Evolutionary conservation across 805 yeast species (phyloP), one percentile per base, ranked within the genome.

Genomic region (Candida xiaguanensis): DNA sequence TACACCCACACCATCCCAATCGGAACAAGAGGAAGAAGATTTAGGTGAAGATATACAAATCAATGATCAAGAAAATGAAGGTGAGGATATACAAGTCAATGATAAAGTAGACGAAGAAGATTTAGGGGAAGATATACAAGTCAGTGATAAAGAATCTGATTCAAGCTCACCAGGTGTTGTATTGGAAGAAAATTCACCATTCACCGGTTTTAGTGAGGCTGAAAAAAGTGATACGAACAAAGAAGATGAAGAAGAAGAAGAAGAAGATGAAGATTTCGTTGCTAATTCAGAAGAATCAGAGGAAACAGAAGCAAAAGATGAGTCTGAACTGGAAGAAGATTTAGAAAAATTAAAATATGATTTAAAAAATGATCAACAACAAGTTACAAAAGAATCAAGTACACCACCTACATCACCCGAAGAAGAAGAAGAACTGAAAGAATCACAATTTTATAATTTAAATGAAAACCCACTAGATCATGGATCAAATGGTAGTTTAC

Each of bases 401-500:
- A 41, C 45, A 14, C 45, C 45, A 14, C 45, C 45, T 8, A 41
- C 45, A 12, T 41, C 45, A 25, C 45, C 50, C 14, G 43, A 39
- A 31, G 42, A 45, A 31, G 33, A 42, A 19, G 25, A 31, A 9
- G 24, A 12, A 27, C 11, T 17, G 8, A 9, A 20, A 9, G 24
- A 20, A 27, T 9, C 16, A 6, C 19, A 24, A 33, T 40, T 16
- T 32, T 24, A 34, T 17, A 41, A 41, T 9, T 58, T 82, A 23
- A 78, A 78, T 55, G 93, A 85, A 56, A 49, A 60, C 27, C 44
- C 60, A 4, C 59, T 67, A 32, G 95, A 86, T 54, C 67, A 65
- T 34, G 95, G 95, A 2, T 72, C 87, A 1, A 76, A 79, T 46
- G 61, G 63, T 1, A 74, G 83, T 7, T 61, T 55, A 1, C 69